Evolutionary conservation across 208 protist genomes (phyloP).

Genomic region (Acanthamoeba quina): DNA sequence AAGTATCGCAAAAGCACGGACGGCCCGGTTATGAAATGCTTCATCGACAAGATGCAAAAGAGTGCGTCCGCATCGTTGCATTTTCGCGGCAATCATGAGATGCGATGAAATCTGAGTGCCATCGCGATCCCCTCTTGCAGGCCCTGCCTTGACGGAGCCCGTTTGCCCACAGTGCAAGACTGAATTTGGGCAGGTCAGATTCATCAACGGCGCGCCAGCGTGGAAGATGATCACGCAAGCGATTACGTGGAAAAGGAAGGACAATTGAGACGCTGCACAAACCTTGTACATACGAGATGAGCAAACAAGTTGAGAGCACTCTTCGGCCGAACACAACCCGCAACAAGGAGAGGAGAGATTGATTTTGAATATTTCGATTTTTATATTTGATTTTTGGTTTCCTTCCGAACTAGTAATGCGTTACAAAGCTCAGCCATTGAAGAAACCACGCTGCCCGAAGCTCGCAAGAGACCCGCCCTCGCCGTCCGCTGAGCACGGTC

Average conservation of each 20-base stretch:
- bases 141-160: neutral
- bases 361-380: conserved; percentile 44
- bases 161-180: conserved; percentile 32
- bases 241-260: conserved; percentile 22
- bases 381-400: conserved; percentile 65
- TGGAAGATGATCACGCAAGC: conserved; percentile 13
- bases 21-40: conserved; percentile 36
- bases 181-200: neutral
- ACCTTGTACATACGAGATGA: neutral
- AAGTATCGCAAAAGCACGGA: conserved; percentile 28
- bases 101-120: neutral
- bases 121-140: neutral
- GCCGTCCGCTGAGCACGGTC: neutral
- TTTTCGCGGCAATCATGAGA: neutral
- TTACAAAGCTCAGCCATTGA: conserved; percentile 21
- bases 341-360: neutral
- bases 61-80: neutral
- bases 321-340: neutral
- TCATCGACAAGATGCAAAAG: conserved; percentile 44
- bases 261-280: neutral
- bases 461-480: neutral
- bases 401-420: conserved; percentile 37
- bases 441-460: conserved; percentile 47
- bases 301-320: neutral
- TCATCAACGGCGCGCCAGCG: conserved; percentile 35